Evolutionary conservation across 225 moss, liverwort and hornwort genomes (phyloP).

Genomic region (Anthoceros angustus): DNA sequence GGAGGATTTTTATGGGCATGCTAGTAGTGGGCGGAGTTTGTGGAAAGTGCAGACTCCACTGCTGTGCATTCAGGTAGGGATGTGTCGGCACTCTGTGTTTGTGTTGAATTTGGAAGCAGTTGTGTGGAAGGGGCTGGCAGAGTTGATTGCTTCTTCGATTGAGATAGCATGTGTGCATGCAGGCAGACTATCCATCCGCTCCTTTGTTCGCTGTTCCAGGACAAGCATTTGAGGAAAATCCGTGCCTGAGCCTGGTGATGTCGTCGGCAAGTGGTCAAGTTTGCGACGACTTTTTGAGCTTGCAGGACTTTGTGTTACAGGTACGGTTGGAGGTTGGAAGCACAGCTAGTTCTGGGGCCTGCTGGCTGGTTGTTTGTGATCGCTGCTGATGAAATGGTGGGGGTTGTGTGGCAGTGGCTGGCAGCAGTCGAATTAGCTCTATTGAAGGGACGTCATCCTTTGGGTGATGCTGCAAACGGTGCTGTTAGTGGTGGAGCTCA

Average conservation of each 20-base stretch:
- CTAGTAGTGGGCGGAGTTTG: conserved; percentile 41
- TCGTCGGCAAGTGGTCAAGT: not conserved
- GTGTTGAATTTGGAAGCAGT: not conserved
- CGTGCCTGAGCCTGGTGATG: conserved; percentile 20
- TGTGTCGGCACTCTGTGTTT: not conserved
- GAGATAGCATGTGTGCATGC: not conserved
- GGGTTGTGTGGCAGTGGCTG: conserved; percentile 45
- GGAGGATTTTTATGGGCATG: conserved; percentile 43
- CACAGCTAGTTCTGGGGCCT: not conserved
- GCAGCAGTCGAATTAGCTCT: conserved; percentile 65
- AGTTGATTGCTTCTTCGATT: too few relatives aligned
- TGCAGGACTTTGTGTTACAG: not conserved
- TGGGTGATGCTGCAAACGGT: conserved; percentile 5
- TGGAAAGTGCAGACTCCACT: conserved; percentile 50
- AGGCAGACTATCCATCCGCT: conserved; percentile 16
- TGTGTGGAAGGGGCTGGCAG: not conserved
- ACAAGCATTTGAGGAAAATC: conserved; percentile 15
- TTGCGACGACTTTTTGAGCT: not conserved
- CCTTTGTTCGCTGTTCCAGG: conserved; percentile 12
- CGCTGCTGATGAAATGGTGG: not conserved
- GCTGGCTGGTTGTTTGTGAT: not conserved
- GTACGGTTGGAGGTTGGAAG: not conserved
- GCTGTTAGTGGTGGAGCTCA: not conserved
- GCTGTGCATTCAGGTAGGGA: conserved; percentile 48
- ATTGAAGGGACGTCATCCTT: conserved; percentile 59